Conservation (phyloP, 139 green algal species). For the Tetradesmus lagerheimii region DNA sequence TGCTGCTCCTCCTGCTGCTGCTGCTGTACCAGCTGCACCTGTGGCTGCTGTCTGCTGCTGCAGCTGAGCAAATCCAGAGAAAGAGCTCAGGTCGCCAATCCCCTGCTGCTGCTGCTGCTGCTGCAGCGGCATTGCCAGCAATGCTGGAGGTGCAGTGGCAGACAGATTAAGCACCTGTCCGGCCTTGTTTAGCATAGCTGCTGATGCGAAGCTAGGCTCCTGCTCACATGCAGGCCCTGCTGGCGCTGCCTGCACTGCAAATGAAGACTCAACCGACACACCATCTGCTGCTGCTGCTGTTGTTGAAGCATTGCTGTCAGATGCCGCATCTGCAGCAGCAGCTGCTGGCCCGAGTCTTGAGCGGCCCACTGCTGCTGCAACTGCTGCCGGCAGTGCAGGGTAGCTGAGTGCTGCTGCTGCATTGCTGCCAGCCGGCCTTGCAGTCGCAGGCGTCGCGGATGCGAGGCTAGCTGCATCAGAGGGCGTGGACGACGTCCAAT, state of each 20-base stretch:
- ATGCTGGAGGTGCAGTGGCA: not conserved
- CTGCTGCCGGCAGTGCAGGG: not conserved
- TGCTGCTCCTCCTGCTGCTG: constrained; percentile 8
- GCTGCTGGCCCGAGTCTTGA: not conserved
- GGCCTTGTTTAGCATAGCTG: not conserved
- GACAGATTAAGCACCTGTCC: not conserved
- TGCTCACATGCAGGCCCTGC: not conserved
- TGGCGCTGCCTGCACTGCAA: not conserved
- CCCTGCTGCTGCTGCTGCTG: not conserved
- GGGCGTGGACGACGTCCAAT: not conserved
- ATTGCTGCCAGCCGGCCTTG: not conserved
- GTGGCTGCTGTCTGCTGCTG: not conserved
- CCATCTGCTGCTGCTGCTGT: constrained; percentile 5
- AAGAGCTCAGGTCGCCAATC: not conserved
- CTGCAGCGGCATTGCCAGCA: not conserved
- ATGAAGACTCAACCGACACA: not conserved
- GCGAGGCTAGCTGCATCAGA: not conserved
- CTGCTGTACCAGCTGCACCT: not conserved
- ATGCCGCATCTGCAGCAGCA: not conserved
- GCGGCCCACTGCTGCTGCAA: not conserved
- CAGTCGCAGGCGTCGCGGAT: not conserved
- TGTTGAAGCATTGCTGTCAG: not conserved
- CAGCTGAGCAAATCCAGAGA: not conserved
- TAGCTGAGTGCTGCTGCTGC: constrained; percentile 9
- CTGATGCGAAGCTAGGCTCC: not conserved